These are phyloP conservation scores for Botryotinia calthae DNA, from an alignment of 2,329 filamentous ascomycete genomes.

Conservation along the genomic window DNA sequence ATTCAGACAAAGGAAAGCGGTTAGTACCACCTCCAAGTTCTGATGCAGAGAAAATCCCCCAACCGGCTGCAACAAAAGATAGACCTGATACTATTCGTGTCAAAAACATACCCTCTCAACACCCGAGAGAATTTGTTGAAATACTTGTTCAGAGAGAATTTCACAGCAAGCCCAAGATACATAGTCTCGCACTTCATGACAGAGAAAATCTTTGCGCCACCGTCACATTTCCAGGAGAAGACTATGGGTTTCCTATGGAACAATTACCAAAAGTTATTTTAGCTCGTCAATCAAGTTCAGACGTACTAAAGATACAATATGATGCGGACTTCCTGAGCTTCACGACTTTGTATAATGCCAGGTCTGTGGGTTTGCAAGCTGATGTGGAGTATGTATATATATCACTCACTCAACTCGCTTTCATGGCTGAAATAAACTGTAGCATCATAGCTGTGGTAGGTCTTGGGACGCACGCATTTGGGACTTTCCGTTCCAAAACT, in stretches of 20 bases:
- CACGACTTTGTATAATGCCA: conserved; percentile 13
- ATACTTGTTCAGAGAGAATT: not conserved
- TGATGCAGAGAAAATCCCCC: too few species aligned
- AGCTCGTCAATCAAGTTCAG: not conserved
- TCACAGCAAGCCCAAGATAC: not conserved
- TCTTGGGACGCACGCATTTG: conserved; percentile 20
- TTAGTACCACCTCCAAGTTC: not conserved
- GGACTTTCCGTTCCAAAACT: conserved; percentile 10
- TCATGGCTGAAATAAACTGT: not conserved
- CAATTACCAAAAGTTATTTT: not conserved
- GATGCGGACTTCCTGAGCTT: conserved; percentile 12
- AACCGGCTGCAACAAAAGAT: not conserved
- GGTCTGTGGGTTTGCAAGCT: not conserved
- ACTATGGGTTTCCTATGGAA: not conserved
- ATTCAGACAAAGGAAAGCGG: not conserved
- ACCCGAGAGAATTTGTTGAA: not conserved
- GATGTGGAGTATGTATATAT: conserved; percentile 11
- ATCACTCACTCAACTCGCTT: not conserved
- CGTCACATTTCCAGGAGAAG: conserved; percentile 5
- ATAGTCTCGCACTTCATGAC: not conserved
- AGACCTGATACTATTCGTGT: conserved; percentile 18
- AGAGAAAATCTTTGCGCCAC: conserved; percentile 11
- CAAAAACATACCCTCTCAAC: conserved; percentile 13
- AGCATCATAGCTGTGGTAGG: conserved; percentile 19
- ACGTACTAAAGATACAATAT: conserved; percentile 1